A percentile compares a stretch with the other conserved stretches of the same genome.
Evolutionary conservation across 108 stramenopile species (phyloP).

Genomic region (Pinguiococcus pyrenoidosus): DNA sequence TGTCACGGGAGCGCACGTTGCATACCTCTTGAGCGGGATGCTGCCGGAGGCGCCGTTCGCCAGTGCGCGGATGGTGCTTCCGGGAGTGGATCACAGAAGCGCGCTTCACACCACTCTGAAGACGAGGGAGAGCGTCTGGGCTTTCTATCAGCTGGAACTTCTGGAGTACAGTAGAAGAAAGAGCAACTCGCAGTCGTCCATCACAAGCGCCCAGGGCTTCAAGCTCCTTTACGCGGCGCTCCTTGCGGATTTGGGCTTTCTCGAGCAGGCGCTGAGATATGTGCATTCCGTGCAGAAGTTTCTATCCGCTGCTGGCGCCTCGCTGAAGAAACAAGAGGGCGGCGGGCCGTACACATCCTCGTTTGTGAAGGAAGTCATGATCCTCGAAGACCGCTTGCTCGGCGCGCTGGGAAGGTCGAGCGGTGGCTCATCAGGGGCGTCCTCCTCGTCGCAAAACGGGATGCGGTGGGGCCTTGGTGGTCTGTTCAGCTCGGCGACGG

Average conservation of each 20-base stretch:
- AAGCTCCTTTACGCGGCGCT: conserved; percentile 15
- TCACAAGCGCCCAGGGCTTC: conserved; percentile 8
- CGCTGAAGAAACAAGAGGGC: neutral
- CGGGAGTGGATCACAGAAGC: conserved; percentile 12
- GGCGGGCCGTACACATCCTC: conserved; percentile 5
- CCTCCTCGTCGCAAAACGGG: too few species aligned
- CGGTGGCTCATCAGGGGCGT: too few species aligned
- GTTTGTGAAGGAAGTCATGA: conserved; percentile 5
- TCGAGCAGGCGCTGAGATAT: conserved; percentile 6
- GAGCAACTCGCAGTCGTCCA: too few species aligned
- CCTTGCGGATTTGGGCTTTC: conserved; percentile 12
- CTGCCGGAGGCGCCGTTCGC: too few species aligned
- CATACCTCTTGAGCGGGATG: too few species aligned
- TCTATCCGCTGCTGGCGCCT: neutral
- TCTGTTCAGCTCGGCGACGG: too few species aligned
- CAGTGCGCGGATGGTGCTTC: conserved; percentile 10
- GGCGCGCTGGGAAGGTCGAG: too few species aligned
- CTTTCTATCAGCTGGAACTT: neutral
- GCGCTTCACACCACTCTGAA: conserved; percentile 4
- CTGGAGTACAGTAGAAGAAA: neutral
- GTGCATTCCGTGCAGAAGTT: conserved; percentile 10
- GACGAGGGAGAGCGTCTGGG: neutral
- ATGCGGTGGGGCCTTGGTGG: too few species aligned
- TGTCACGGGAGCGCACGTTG: too few species aligned
- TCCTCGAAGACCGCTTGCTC: conserved; percentile 11